A percentile compares a stretch with the other conserved stretches of the same genome.
Conservation (phyloP, 2,329 filamentous ascomycete species). For the Curvularia hawaiiensis region DNA sequence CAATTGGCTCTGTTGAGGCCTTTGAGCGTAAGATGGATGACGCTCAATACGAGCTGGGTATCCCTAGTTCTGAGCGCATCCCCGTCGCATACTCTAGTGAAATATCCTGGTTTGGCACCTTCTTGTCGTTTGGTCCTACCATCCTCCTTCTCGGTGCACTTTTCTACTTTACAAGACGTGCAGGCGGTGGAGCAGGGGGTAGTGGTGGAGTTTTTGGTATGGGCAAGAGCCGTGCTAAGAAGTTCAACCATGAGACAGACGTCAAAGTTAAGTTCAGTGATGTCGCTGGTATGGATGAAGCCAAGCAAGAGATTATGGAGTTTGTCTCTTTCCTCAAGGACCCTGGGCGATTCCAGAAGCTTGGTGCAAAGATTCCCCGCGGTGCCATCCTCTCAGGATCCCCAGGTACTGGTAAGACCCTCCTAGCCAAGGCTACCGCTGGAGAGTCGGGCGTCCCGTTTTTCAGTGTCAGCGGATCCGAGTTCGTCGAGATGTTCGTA, state of each 20-base stretch:
- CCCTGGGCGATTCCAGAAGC: constrained; percentile 87
- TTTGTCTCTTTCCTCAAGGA: constrained; percentile 97
- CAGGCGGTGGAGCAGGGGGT: constrained; percentile 65
- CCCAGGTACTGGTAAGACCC: constrained; percentile 96
- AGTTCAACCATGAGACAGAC: constrained; percentile 95
- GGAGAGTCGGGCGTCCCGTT: constrained; percentile 97
- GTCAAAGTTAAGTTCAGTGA: constrained; percentile 97
- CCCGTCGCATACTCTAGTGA: constrained; percentile 87
- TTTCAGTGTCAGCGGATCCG: constrained; percentile 97
- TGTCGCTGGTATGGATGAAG: constrained; percentile 97
- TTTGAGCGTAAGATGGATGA: constrained; percentile 90
- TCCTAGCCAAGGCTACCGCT: constrained; percentile 95
- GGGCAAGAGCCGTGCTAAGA: constrained; percentile 92
- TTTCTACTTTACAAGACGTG: constrained; percentile 78
- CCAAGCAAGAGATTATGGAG: constrained; percentile 98
- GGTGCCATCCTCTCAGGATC: constrained; percentile 97
- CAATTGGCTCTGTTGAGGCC: constrained; percentile 89
- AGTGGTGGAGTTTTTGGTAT: constrained; percentile 86
- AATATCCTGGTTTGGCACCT: constrained; percentile 70
- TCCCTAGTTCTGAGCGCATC: constrained; percentile 86
- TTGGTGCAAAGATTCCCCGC: constrained; percentile 96
- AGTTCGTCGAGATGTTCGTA: constrained; percentile 99
- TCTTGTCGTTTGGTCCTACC: constrained; percentile 86
- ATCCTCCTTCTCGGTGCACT: constrained; percentile 83
- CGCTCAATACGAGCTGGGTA: constrained; percentile 84